Evolutionary conservation across 2,329 filamentous ascomycete genomes (phyloP), one percentile per base, ranked within the genome.

Genomic region (Acrocalymma vagum): DNA sequence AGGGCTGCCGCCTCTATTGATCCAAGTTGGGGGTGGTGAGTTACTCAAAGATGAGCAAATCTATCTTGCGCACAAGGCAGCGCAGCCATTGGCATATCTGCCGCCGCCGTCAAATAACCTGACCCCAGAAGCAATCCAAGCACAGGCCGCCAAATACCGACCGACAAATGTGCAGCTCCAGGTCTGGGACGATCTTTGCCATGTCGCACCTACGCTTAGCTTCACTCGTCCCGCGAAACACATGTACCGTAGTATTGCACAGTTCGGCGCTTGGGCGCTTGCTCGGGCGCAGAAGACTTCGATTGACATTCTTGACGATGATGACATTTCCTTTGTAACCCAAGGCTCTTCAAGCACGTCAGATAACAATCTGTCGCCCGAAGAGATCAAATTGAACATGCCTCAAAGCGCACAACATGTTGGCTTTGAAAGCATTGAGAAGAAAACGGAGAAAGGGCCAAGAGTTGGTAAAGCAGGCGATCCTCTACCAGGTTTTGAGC

Each of bases 171-270:
- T 97, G 0, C 91, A 96, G 64, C 78, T 99, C 2, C 94, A 97
- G 65, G 86, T 97, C 2, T 97, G 93, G 92, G 93, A 97, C 42
- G 88, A 96, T 58, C 75, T 97, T 3, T 97, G 94, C 60, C 93
- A 97, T 63, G 92, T 95, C 5, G 86, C 87, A 0, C 90, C 93
- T 1, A 96, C 92, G 0, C 78, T 97, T n/a, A 95, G 90, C 58
- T 97, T 96, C 67, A 97, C 93, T 0, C 82, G 86, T n/a, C 94
- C 94, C 1, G 94, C 93, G 29, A 97, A 97, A 67, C 88, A 88
- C 72, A 96, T 97, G 91, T 97, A 90, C 66, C 83, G 93, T 31
- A 89, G 90, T 1, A 84, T 96, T 36, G 88, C 94, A 0, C 93
- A 96, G 55, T 97, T 99, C 61, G 88, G 91, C 2, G 90, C 92